Percentiles rank a stretch among this genome's conserved stretches.
Evolutionary conservation across 331 rosid species (phyloP).

Genomic region (Arachis monticola): DNA sequence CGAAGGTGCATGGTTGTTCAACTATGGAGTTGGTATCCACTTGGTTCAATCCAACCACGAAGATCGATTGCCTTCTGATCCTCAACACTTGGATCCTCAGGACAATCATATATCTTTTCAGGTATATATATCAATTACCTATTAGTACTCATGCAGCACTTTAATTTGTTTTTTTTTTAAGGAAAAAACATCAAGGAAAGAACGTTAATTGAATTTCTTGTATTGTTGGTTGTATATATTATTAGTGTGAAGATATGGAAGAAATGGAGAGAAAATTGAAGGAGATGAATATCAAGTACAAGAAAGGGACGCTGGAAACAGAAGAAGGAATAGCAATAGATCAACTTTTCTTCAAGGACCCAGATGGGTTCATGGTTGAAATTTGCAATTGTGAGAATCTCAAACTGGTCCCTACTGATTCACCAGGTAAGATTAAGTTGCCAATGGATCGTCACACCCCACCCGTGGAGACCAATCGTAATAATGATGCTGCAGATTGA

Average conservation of each 20-base stretch:
- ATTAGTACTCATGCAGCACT: neutral
- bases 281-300: slow-evolving; percentile 50
- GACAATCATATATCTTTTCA: slow-evolving; percentile 74
- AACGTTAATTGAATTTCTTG: too few species aligned
- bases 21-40: slow-evolving; percentile 78
- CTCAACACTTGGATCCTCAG: slow-evolving; percentile 56
- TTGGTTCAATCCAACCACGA: slow-evolving; percentile 60
- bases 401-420: slow-evolving; percentile 55
- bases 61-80: slow-evolving; percentile 31
- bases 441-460: slow-evolving; percentile 57
- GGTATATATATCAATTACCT: slow-evolving; percentile 25
- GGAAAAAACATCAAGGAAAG: neutral
- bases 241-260: slow-evolving; percentile 63
- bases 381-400: slow-evolving; percentile 77
- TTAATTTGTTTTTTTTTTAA: neutral
- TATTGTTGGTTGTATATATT: neutral
- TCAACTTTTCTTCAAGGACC: slow-evolving; percentile 71
- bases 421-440: slow-evolving; percentile 51
- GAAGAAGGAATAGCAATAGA: slow-evolving; percentile 50
- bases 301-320: slow-evolving; percentile 45
- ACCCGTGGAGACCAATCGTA: slow-evolving; percentile 34
- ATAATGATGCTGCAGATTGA: too few species aligned
- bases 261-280: slow-evolving; percentile 60
- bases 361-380: slow-evolving; percentile 81
- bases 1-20: slow-evolving; percentile 79